Percentiles rank a stretch among this genome's conserved stretches.
phyloP scores from a whole-genome alignment of 2,329 filamentous ascomycete genomes.

The Sordariomycetes sp. region DNA sequence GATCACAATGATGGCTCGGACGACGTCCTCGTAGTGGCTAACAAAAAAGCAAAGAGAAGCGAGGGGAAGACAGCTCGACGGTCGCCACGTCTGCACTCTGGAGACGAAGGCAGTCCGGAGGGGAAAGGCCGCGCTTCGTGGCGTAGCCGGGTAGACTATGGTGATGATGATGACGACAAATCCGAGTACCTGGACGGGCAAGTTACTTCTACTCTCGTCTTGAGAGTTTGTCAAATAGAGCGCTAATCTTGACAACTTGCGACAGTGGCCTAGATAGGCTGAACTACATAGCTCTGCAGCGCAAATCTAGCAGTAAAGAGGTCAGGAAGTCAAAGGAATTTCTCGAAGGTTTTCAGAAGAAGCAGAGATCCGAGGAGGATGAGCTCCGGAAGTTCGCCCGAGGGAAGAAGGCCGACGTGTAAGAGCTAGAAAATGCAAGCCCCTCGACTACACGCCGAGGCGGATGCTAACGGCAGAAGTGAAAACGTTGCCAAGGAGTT shows the following conservation, averaged over 20 bases:
- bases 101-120: not conserved
- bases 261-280: not conserved
- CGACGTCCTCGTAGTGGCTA: not conserved
- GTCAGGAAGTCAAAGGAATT: not conserved
- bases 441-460: not conserved
- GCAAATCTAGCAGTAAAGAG: not conserved
- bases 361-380: not conserved
- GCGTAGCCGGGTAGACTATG: not conserved
- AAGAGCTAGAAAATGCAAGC: not conserved
- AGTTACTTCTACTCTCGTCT: not conserved
- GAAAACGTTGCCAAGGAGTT: not conserved
- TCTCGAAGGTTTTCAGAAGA: not conserved
- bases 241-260: not conserved
- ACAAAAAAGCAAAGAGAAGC: constrained; percentile 3
- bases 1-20: not conserved
- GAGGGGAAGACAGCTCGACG: not conserved
- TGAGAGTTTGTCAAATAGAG: not conserved
- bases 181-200: not conserved
- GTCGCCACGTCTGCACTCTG: not conserved
- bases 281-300: not conserved
- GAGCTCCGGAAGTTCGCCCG: not conserved
- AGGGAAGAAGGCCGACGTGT: not conserved
- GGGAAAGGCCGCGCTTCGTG: not conserved
- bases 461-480: not conserved
- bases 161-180: not conserved